These are phyloP conservation scores for Boletus patriciae DNA, from an alignment of 768 basidiomycete species.

Conservation along the genomic window DNA sequence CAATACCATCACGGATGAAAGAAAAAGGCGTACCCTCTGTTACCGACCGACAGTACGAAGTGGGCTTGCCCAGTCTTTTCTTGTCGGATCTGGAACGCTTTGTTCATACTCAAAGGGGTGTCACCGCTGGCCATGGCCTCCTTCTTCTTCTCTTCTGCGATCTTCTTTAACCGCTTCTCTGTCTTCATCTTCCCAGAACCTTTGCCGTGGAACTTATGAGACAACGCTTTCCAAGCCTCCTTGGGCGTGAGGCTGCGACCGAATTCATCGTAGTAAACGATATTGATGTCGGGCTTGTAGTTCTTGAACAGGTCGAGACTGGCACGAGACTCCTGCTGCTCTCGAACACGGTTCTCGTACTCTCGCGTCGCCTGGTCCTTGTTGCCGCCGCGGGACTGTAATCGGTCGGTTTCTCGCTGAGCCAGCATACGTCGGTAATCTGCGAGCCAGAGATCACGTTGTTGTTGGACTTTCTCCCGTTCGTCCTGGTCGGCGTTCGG, in stretches of 20 bases:
- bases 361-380: constrained; percentile 94
- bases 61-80: constrained; percentile 95
- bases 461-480: constrained; percentile 79
- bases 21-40: constrained; percentile 66
- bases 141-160: constrained; percentile 95
- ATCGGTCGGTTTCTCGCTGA: constrained; percentile 76
- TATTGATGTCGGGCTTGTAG: constrained; percentile 96
- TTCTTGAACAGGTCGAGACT: constrained; percentile 81
- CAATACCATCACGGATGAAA: background rate
- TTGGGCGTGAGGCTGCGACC: constrained; percentile 85
- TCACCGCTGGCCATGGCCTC: constrained; percentile 93
- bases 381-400: constrained; percentile 73
- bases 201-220: constrained; percentile 98
- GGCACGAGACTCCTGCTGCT: constrained; percentile 86
- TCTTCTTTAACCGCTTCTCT: constrained; percentile 94
- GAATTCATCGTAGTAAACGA: constrained; percentile 96
- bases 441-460: constrained; percentile 88
- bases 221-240: constrained; percentile 98
- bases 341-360: constrained; percentile 89
- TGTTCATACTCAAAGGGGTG: constrained; percentile 93
- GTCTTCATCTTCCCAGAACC: constrained; percentile 96
- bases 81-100: constrained; percentile 89
- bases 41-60: constrained; percentile 93
- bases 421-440: constrained; percentile 75
- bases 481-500: constrained; percentile 62